Percentiles rank a stretch among this genome's conserved stretches.
These are phyloP conservation scores for Lolium perenne DNA, from an alignment of 176 grass and related monocot genomes.

Conservation along the genomic window DNA sequence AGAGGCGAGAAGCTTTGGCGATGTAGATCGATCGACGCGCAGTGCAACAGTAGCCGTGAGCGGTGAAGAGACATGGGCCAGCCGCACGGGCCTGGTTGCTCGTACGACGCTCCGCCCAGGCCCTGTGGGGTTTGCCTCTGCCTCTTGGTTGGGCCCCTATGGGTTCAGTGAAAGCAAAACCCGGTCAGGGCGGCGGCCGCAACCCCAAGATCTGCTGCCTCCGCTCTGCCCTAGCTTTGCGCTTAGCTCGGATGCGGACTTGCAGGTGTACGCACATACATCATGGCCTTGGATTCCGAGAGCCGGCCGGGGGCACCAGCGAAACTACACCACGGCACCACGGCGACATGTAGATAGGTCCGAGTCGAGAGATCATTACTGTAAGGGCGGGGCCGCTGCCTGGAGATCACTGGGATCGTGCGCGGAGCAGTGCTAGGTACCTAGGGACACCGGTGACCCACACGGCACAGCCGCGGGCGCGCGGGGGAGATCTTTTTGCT, in stretches of 20 bases:
- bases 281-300: too few relatives aligned
- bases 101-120: neutral
- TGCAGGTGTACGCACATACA: too few relatives aligned
- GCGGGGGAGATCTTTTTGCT: neutral
- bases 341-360: too few relatives aligned
- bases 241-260: too few relatives aligned
- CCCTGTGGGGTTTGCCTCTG: neutral
- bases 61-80: constrained; percentile 17
- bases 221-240: too few relatives aligned
- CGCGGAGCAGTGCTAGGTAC: neutral
- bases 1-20: too few relatives aligned
- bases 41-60: neutral
- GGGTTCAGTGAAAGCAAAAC: constrained; percentile 42
- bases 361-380: neutral
- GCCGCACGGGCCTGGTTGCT: neutral
- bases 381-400: neutral
- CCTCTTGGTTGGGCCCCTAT: neutral
- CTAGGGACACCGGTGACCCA: neutral
- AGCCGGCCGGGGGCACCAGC: too few relatives aligned
- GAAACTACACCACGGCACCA: too few relatives aligned
- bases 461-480: too few relatives aligned
- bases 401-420: constrained; percentile 2
- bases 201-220: too few relatives aligned
- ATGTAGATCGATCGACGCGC: neutral
- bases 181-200: too few relatives aligned